These are phyloP conservation scores for Mycena sanguinolenta DNA, from an alignment of 768 basidiomycete genomes.

Conservation along the genomic window DNA sequence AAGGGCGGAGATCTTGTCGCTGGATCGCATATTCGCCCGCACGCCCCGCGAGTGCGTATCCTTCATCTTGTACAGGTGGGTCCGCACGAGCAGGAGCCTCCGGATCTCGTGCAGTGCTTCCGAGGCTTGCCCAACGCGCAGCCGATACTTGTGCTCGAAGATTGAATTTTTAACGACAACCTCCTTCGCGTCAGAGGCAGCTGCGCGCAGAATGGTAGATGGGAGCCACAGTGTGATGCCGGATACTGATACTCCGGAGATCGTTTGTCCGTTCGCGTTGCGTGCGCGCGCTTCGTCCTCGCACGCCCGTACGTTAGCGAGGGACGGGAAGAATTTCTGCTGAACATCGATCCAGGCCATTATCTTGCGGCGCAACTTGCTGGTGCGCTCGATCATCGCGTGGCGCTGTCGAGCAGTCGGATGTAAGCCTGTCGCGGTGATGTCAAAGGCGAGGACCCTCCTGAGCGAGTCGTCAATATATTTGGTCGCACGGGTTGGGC, in stretches of 20 bases:
- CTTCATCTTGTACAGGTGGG: too few relatives aligned
- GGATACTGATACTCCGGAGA: not conserved
- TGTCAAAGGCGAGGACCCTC: not conserved
- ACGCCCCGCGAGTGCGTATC: too few relatives aligned
- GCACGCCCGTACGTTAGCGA: not conserved
- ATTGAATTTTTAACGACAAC: too few relatives aligned
- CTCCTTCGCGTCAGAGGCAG: too few relatives aligned
- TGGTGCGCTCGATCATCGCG: constrained; percentile 34
- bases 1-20: too few relatives aligned
- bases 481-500: too few relatives aligned
- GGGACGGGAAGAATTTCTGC: not conserved
- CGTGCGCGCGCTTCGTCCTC: constrained; percentile 4
- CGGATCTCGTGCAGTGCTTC: too few relatives aligned
- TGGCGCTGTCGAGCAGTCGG: constrained; percentile 36
- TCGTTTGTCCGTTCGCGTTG: not conserved
- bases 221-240: constrained; percentile 13
- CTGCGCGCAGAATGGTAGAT: not conserved
- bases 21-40: too few relatives aligned
- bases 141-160: too few relatives aligned
- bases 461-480: not conserved
- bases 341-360: constrained; percentile 35
- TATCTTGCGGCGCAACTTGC: constrained; percentile 26
- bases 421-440: constrained; percentile 17
- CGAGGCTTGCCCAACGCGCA: too few relatives aligned
- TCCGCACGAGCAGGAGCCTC: too few relatives aligned